phyloP scores from a whole-genome alignment of 345 rosid species.

The Psidium guajava region DNA sequence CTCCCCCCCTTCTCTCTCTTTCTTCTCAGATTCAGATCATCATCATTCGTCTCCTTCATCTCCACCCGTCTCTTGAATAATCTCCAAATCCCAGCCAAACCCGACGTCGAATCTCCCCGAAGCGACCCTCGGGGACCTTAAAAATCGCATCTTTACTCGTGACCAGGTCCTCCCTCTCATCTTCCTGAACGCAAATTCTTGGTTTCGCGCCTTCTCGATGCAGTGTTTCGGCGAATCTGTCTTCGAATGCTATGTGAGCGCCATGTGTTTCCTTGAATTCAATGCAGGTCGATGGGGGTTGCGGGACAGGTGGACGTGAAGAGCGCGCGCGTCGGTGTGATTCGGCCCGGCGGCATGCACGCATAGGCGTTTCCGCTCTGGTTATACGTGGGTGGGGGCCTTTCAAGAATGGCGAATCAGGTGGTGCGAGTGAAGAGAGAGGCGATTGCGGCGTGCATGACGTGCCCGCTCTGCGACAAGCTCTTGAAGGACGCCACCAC shows the following conservation, averaged over 20 bases:
- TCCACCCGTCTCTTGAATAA: background rate
- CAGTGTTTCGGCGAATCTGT: background rate
- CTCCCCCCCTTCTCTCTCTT: background rate
- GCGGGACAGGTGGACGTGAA: constrained; percentile 24
- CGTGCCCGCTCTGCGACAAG: constrained; percentile 71
- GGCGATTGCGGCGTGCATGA: constrained; percentile 58
- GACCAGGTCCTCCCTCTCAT: background rate
- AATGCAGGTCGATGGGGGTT: background rate
- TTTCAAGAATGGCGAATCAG: constrained; percentile 27
- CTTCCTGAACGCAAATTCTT: background rate
- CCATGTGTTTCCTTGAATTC: background rate
- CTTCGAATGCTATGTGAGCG: background rate
- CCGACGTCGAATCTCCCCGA: background rate
- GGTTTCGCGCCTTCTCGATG: background rate
- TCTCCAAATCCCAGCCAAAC: background rate
- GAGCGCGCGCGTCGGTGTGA: background rate
- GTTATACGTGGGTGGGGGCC: background rate
- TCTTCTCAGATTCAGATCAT: constrained; percentile 3
- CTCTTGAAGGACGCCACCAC: constrained; percentile 84
- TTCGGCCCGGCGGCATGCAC: background rate
- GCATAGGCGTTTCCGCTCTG: background rate
- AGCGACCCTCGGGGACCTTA: background rate
- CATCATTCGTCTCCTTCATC: background rate
- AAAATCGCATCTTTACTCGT: background rate
- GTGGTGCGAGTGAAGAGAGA: constrained; percentile 60